phyloP scores from a whole-genome alignment of 768 basidiomycete species.

The Suillus sp. region DNA sequence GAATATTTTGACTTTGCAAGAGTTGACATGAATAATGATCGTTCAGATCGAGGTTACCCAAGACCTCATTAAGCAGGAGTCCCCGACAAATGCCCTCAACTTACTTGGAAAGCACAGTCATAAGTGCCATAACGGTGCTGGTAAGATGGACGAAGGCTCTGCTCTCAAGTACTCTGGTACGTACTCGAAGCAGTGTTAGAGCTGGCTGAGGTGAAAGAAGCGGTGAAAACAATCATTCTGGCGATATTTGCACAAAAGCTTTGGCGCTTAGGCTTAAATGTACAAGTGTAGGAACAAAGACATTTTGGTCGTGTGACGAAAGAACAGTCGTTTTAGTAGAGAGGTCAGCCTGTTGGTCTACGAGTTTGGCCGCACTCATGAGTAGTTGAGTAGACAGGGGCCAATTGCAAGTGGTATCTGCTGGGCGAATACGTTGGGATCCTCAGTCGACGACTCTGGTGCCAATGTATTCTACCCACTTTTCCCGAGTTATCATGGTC shows the following conservation, averaged over 20 bases:
- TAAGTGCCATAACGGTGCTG: slow-evolving; percentile 31
- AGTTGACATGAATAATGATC: slow-evolving; percentile 8
- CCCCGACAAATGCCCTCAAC: slow-evolving; percentile 54
- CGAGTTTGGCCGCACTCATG: no score
- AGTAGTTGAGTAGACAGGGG: no score
- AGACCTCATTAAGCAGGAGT: slow-evolving; percentile 47
- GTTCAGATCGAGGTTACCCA: slow-evolving; percentile 66
- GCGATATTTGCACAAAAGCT: neutral
- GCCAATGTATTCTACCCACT: no score
- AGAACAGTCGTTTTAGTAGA: no score
- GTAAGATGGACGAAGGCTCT: slow-evolving; percentile 49
- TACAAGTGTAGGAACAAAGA: neutral
- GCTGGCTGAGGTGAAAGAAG: neutral
- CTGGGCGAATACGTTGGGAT: no score
- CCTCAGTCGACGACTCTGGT: no score
- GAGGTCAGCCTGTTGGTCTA: no score
- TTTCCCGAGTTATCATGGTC: neutral
- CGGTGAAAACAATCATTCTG: neutral
- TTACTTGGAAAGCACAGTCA: slow-evolving; percentile 36
- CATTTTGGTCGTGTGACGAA: neutral
- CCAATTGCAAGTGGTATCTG: no score
- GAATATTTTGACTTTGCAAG: neutral
- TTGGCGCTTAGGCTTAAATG: neutral
- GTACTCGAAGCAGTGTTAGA: slow-evolving; percentile 66
- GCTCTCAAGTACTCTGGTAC: slow-evolving; percentile 57